phyloP scores from a whole-genome alignment of 2,329 filamentous ascomycete genomes.

The Parafenestella ontariensis region DNA sequence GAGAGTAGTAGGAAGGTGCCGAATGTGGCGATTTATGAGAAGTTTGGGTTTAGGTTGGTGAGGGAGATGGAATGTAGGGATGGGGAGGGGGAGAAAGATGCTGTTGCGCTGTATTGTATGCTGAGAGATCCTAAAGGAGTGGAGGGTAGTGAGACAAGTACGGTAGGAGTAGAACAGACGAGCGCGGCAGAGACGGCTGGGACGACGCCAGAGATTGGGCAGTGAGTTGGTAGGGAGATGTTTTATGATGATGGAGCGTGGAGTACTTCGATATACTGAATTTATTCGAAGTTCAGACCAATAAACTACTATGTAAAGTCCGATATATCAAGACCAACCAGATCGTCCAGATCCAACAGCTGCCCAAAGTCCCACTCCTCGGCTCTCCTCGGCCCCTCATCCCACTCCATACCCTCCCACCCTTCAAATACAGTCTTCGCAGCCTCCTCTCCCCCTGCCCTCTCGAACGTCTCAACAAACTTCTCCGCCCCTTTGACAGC shows the following conservation, averaged over 20 bases:
- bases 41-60: conserved; percentile 70
- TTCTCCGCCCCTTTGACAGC: conserved; percentile 30
- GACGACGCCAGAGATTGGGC: conserved; percentile 5
- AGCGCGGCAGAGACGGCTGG: background rate
- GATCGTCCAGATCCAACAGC: conserved; percentile 7
- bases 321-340: background rate
- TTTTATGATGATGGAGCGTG: too few species aligned
- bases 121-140: conserved; percentile 45
- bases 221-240: background rate
- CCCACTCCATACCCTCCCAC: conserved; percentile 37
- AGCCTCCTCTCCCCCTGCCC: conserved; percentile 25
- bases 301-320: too few species aligned
- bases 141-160: too few species aligned
- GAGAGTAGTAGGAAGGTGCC: conserved; percentile 73
- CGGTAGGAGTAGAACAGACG: background rate
- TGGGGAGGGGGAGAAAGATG: conserved; percentile 57
- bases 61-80: conserved; percentile 73
- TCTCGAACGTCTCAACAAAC: conserved; percentile 20
- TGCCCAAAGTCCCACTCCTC: conserved; percentile 27
- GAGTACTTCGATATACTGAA: too few species aligned
- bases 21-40: conserved; percentile 74
- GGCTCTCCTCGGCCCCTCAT: conserved; percentile 30
- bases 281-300: too few species aligned
- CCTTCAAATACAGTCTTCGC: conserved; percentile 34
- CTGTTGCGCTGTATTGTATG: conserved; percentile 56